Conservation (phyloP, 805 yeast genomes). For the Saccharomycopsis amapae region DNA sequence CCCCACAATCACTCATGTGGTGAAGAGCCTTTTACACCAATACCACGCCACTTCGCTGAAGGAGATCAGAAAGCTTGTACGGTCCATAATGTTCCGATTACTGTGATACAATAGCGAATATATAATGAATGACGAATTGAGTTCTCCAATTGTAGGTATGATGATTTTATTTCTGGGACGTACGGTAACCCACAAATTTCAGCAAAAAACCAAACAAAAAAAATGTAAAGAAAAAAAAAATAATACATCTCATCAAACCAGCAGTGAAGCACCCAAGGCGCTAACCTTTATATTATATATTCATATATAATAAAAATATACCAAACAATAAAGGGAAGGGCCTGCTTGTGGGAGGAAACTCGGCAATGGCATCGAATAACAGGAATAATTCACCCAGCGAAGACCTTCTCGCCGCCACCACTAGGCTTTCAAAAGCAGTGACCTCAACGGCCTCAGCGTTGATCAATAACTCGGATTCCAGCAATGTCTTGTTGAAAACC, state of each 20-base stretch:
- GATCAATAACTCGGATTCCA: conserved; percentile 26
- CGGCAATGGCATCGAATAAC: not conserved
- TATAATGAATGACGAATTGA: too few species aligned
- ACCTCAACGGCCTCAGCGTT: conserved; percentile 52
- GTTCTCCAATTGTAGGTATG: too few species aligned
- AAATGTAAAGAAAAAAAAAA: too few species aligned
- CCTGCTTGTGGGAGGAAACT: not conserved
- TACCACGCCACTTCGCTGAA: not conserved
- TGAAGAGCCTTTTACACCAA: not conserved
- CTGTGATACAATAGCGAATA: too few species aligned
- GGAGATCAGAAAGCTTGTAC: not conserved
- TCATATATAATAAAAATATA: not conserved
- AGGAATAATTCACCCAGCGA: conserved; percentile 20
- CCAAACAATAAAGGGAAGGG: not conserved
- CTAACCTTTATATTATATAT: too few species aligned
- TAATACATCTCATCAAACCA: too few species aligned
- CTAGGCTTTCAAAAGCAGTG: conserved; percentile 40
- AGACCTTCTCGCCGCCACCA: conserved; percentile 25
- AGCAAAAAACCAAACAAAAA: too few species aligned
- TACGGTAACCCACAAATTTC: too few species aligned
- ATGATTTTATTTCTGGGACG: too few species aligned
- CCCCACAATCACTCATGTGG: conserved; percentile 1
- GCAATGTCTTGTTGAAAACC: conserved; percentile 33
- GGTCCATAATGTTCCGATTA: not conserved
- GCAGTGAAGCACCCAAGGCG: too few species aligned